Percentiles rank a stretch among this genome's conserved stretches.
Conservation (phyloP, 2,329 filamentous ascomycete species). For the Xylariales sp. region DNA sequence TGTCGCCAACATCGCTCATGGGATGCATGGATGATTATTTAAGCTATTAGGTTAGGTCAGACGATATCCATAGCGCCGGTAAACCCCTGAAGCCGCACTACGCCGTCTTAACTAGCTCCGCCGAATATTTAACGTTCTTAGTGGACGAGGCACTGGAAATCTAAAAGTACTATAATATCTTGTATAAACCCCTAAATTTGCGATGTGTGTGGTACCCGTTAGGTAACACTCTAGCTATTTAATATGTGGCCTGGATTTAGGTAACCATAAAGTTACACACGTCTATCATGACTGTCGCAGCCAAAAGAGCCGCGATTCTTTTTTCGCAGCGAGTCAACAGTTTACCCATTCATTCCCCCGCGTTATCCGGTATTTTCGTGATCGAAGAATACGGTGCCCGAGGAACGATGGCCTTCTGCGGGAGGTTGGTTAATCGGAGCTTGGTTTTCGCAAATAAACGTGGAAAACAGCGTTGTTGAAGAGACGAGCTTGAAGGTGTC, state of each 20-base stretch:
- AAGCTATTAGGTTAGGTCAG: not conserved
- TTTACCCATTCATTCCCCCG: no score
- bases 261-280: not conserved
- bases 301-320: not conserved
- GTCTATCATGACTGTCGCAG: not conserved
- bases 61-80: not conserved
- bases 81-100: constrained; percentile 12
- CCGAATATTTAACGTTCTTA: not conserved
- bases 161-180: no score
- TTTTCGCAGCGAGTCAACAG: not conserved
- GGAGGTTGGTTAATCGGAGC: not conserved
- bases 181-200: not conserved
- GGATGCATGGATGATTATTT: not conserved
- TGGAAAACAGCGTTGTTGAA: not conserved
- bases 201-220: not conserved
- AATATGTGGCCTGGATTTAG: not conserved
- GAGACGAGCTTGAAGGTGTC: not conserved
- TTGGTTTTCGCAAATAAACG: not conserved
- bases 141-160: not conserved
- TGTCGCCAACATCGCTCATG: not conserved
- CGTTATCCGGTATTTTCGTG: not conserved
- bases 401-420: not conserved
- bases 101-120: not conserved
- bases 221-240: not conserved
- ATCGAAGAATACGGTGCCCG: not conserved